Evolutionary conservation across 768 basidiomycete genomes (phyloP), one percentile per base, ranked within the genome.

Genomic region (Leucocoprinus leucothites): DNA sequence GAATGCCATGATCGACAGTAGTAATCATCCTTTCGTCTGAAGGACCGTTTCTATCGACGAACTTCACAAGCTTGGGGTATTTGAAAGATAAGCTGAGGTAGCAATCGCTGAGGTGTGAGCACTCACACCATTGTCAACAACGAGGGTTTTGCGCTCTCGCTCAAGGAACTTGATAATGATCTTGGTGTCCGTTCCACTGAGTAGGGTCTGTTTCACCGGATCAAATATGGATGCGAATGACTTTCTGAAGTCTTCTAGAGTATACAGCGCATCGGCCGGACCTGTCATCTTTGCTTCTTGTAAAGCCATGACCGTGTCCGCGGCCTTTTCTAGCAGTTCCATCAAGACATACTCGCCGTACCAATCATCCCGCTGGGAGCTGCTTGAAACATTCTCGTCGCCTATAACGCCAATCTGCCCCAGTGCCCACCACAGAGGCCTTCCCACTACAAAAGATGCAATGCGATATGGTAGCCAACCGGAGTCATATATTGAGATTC

Each of bases 351-450:
- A 89, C 41, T 87, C 84, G 8, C 89, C 91, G 67, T 76, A 82
- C 83, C 68, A 87, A 59, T 59, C 67, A 58, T 69, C 79, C 28
- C 60, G 58, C 1, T 62, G 51, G 16, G 61, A 63, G 5, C 63
- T 60, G 22, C 66, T 58, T 9, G 74, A 34, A 1, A 78, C 51
- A 13, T 78, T 71, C 22, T 87, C 86, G 45, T 89, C 87, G 2
- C 81, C 82, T 6, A 89, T 81, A 3, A 94, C 70, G 22, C 83
- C 86, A n/a, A 86, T 73, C 59, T 90, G 89, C 58, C 87, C 84
- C 54, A 94, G 78, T 2, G 87, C 85, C 92, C 92, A 94, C 88
- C 87, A 91, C 1, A 94, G 71, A 2, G 92, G 91, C 62, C 82
- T 84, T 6, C 85, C 89, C 6, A 94, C 77, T 7, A 93, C 72